Base-by-base conservation (phyloP, 1,284 basidiomycete genomes). In the Anthracocystis setariae region DNA sequence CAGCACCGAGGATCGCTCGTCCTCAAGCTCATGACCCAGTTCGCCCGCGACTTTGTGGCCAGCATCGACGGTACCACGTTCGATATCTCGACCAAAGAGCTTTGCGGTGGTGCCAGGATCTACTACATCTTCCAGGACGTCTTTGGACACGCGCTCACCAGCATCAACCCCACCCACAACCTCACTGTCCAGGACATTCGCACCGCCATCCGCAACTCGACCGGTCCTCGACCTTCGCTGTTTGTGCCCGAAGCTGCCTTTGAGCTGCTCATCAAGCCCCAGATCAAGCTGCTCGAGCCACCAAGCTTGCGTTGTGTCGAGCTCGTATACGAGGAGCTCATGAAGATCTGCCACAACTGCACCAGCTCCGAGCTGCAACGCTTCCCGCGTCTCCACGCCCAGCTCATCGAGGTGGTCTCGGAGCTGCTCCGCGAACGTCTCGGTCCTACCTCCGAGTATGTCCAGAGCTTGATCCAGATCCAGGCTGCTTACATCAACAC, bases 61-160 rank as follows among this genome's bases (percentile, higher is more conserved):
- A 97, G 94, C 17, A 97, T 99, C 78, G 96, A 98, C 77, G 96
- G 96, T 49, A 98, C 94, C n/a, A 92, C 93, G 59, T 88, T 95
- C 46, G 93, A 97, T 74, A 92, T 98, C 76, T 96, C 93, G 2
- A 99, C 96, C 4, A 99, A 99, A 83, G 96, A 99, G 83, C 89
- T 99, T 9, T 98, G 92, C 25, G 96, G 96, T 42, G 96, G 96
- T 56, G 96, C 96, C 10, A 88, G 96, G 56, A 93, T 99, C 84
- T 98, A 98, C 85, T 98, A 97, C 86, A 98, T 99, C 84, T 99
- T 99, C 88, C 94, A 98, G 82, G 96, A 98, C 78, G 90, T 98
- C 48, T 99, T 98, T 81, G 96, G 96, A 5, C 88, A 91, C 53
- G 95, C 95, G 0, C 88, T 99, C 8, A 88, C 89, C 66, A 91